These are phyloP conservation scores for Persicaria tinctoria DNA, from an alignment of 148 eudicot genomes.

Conservation along the genomic window DNA sequence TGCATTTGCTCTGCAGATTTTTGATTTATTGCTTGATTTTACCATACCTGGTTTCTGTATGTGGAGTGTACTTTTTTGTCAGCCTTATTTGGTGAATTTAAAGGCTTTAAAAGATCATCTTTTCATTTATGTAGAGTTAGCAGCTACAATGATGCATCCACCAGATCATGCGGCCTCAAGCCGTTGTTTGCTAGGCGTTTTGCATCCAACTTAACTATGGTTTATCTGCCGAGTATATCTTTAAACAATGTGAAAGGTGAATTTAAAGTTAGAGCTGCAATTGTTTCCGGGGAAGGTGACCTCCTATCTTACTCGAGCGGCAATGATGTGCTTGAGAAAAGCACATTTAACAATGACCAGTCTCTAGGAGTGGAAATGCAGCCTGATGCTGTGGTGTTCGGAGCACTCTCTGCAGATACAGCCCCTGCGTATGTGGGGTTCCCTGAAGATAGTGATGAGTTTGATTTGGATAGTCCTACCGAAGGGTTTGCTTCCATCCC, in stretches of 20 bases:
- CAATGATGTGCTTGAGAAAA: conserved; percentile 8
- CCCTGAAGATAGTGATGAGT: conserved; percentile 32
- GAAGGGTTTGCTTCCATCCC: conserved; percentile 46
- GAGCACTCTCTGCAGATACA: conserved; percentile 42
- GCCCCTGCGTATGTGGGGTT: conserved; percentile 29
- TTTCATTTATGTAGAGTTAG: neutral
- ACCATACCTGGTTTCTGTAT: too few relatives aligned
- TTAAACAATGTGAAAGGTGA: conserved; percentile 13
- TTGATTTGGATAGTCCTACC: conserved; percentile 37
- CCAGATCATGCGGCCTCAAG: neutral
- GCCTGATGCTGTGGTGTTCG: conserved; percentile 32
- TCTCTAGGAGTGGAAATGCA: conserved; percentile 40
- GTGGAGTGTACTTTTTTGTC: neutral
- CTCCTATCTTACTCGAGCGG: conserved; percentile 20
- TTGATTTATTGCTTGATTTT: too few relatives aligned
- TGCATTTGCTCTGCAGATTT: too few relatives aligned
- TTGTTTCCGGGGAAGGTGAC: conserved; percentile 33
- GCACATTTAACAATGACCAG: conserved; percentile 18
- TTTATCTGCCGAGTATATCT: conserved; percentile 17
- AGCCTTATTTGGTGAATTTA: neutral
- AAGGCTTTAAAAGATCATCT: neutral
- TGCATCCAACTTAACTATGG: conserved; percentile 15
- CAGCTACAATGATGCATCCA: neutral
- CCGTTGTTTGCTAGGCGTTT: conserved; percentile 23
- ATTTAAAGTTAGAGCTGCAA: conserved; percentile 25